Evolutionary conservation across 2,329 filamentous ascomycete species (phyloP), one percentile per base, ranked within the genome.

Genomic region (Aspergillus vadensis): DNA sequence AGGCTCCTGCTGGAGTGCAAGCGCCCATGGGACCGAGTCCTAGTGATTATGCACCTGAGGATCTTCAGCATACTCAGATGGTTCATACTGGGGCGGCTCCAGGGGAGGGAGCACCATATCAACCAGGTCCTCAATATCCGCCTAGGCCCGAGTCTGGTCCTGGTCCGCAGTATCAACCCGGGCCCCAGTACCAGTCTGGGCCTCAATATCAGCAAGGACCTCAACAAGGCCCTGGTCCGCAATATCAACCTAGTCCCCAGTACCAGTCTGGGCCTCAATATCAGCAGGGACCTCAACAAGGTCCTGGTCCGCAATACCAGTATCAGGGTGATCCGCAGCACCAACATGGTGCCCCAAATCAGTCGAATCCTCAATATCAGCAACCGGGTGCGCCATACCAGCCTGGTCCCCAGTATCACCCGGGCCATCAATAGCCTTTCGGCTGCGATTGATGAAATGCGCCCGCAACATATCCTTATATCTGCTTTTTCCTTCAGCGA

Each of bases 21-120:
- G 44, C 49, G 14, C 48, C 55, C 12, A 58, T 23, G n/a, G 59
- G 59, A 2, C 59, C 55, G 15, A 61, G 50, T n/a, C 59, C 59
- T 8, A 61, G 59, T 4, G 59, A 61, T 47, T 39, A 54, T 9
- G 39, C 41, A 2, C 32, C 43, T 8, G 50, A 39, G 21, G 50
- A 61, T 5, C 23, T 58, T 17, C 39, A 50, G 1, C 6, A 50
- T 9, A 38, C 44, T 41, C 14, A 36, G 15, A 56, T 50, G 52
- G 36, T 32, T 6, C 39, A 55, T 9, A 44, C 39, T n/a, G 39
- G 43, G 10, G 52, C 52, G 38, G 30, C 52, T 2, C 38, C 39
- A 23, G 38, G 36, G 2, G 12, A 19, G 36, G 7, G 36, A 7
- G n/a, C 52, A 21, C 52, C 25, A 44, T 38, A 55, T 10, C 25